These are phyloP conservation scores for Simmondsia chinensis DNA, from an alignment of 148 eudicot species.

Conservation along the genomic window DNA sequence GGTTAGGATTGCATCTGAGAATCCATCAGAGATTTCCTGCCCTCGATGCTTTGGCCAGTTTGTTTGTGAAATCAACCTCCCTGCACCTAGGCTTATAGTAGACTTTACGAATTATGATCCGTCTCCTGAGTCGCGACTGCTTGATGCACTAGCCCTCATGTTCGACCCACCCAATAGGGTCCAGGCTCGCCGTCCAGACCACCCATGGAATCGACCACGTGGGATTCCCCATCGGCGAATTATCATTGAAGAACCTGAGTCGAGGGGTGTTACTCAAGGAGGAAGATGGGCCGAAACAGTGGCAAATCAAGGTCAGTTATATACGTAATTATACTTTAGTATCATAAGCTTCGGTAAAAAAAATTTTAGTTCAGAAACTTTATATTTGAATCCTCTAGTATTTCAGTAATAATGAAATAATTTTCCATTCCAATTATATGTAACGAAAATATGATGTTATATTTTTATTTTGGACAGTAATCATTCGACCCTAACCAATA, in stretches of 20 bases:
- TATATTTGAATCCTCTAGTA: no score
- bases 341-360: no score
- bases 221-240: constrained; percentile 4
- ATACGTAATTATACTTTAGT: no score
- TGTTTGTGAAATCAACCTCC: constrained; percentile 38
- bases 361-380: no score
- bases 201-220: constrained; percentile 9
- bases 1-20: constrained; percentile 37
- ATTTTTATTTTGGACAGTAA: no score
- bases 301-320: no score
- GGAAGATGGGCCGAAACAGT: constrained; percentile 9
- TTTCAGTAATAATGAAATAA: no score
- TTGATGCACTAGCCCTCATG: constrained; percentile 61
- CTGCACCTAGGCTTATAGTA: constrained; percentile 21
- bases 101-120: constrained; percentile 49
- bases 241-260: neutral
- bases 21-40: constrained; percentile 36
- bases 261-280: neutral
- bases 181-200: neutral
- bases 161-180: constrained; percentile 30
- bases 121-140: constrained; percentile 59
- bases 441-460: no score
- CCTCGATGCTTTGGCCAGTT: constrained; percentile 79
- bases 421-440: no score
- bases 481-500: no score